Conservation (phyloP, 1,284 basidiomycete species). For the Naganishia liquefaciens region DNA sequence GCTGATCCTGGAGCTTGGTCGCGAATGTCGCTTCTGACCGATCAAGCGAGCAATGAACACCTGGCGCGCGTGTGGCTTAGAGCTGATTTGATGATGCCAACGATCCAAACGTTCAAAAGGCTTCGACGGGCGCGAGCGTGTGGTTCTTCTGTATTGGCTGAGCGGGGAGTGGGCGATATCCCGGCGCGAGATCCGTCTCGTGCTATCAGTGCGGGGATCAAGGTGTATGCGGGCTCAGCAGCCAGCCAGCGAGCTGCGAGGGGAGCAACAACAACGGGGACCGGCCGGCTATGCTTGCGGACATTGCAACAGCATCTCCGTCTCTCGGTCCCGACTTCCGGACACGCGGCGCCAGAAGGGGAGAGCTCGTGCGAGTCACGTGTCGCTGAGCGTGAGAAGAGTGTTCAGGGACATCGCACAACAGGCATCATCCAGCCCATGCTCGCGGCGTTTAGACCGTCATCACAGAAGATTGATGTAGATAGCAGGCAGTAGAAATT, state of each 20-base stretch:
- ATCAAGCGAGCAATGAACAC: slow-evolving; percentile 1
- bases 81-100: no score
- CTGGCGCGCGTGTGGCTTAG: no score
- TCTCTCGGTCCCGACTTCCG: background rate
- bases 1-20: background rate
- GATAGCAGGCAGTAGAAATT: background rate
- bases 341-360: background rate
- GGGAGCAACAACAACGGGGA: slow-evolving; percentile 4
- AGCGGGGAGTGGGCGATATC: no score
- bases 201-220: no score
- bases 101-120: background rate
- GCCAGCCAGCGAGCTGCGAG: slow-evolving; percentile 5
- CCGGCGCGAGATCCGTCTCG: no score
- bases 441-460: background rate
- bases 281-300: slow-evolving; percentile 6
- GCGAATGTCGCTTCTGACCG: slow-evolving; percentile 11
- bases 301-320: background rate
- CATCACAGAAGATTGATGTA: background rate
- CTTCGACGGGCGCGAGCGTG: background rate
- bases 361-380: background rate
- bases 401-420: background rate
- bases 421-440: background rate
- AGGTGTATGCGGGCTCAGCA: no score
- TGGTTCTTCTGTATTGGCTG: background rate
- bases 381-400: slow-evolving; percentile 6